Base-by-base conservation (phyloP, 2,329 filamentous ascomycete genomes). In the Sarocladiaceae sp. region DNA sequence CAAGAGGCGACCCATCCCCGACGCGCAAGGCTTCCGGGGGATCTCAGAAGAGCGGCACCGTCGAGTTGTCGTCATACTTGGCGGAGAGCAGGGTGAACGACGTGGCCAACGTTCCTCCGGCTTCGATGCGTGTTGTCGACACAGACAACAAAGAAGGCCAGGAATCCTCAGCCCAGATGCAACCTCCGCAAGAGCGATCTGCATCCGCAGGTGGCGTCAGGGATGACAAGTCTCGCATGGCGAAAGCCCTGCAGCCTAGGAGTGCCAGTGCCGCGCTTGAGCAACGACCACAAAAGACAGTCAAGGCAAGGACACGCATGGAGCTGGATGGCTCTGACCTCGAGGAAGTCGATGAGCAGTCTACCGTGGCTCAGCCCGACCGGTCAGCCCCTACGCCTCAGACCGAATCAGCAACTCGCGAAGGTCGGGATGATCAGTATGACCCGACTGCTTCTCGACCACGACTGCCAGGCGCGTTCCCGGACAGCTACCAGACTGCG, bases 311-410 rank as follows among this genome's bases (percentile, higher is more conserved):
- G 56, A 71, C 80, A 15, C 80, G 85, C 22, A 75, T 85, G 56
- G 83, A 85, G 52, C 73, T 90, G 12, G 87, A 90, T 60, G 86
- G 88, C 57, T 86, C 87, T 42, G 86, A 88, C 56, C 79, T 78
- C 50, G 79, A 79, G 4, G 75, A 76, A 8, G 71, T 71, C 1
- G 74, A 75, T 31, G 66, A 72, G n/a, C 63, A 69, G 15, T 51
- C 61, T 55, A 61, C 51, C 56, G 56, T 58, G 35, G 52, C 59
- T 18, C 47, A 55, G 56, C 52, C 58, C 47, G 51, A 54, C 37
- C 23, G 22, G 31, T 37, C 57, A 6, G 57, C 58, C 29, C 47
- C 52, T 15, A 55, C 58, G n/a, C 55, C 58, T 8, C 44, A 48
- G 15, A 48, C 53, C 13, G 56, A 56, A 28, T 56, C 60, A 29